Base-by-base conservation (phyloP, 2,329 filamentous ascomycete species). In the Alternaria sp. region DNA sequence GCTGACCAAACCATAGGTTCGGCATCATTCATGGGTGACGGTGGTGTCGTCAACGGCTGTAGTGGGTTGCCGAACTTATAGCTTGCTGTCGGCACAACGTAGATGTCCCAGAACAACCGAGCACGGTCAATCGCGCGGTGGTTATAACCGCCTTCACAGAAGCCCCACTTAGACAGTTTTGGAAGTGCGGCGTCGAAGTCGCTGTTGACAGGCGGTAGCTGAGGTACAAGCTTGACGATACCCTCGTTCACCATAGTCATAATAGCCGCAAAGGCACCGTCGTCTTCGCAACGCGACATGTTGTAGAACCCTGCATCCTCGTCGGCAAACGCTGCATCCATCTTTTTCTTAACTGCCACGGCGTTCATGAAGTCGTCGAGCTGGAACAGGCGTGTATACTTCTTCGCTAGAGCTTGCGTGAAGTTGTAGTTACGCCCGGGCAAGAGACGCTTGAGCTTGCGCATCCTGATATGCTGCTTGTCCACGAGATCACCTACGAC, bases 121-220 rank as follows among this genome's bases (percentile, higher is more conserved):
- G 84, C 84, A 68, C 90, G 90, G 36, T 91, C 87, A 65, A 90
- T 89, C 61, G 88, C 87, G 59, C 90, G 85, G 21, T 89, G 90
- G 71, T 91, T 88, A 77, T 93, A 93, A 67, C 91, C 88, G 15
- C 87, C 87, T 8, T 90, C 89, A 57, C 88, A 86, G 71, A 93
- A 91, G 1, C 91, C 91, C 74, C 91, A 90, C 2, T 89, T 88
- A 6, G 80, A 83, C 23, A 85, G 67, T 32, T 78, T 77, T 15
- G 82, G 82, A 12, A 74, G 72, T 0, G 81, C 78, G 4, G 79
- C 79, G 40, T 78, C 73, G 54, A 82, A 76, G 6, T 80, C 77
- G 45, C 76, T 76, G 62, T 83, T 74, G 28, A 91, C 88, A 1
- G 88, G 87, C 6, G 91, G 84, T 44, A 89, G 82, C 2, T 84